These are phyloP conservation scores for Ocimum tenuiflorum DNA, from an alignment of 257 asterid genomes.

Conservation along the genomic window DNA sequence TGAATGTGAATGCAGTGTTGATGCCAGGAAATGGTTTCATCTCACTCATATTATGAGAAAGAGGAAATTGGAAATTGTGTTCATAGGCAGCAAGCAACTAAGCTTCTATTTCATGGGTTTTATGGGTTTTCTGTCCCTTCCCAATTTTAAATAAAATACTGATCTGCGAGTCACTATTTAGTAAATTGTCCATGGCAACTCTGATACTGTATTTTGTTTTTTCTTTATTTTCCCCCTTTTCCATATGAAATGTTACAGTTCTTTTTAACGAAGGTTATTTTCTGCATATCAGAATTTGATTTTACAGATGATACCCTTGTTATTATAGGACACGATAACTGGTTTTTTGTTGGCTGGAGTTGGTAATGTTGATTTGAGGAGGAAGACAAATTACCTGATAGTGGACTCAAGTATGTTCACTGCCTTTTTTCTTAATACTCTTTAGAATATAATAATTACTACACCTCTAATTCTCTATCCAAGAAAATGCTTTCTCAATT, in stretches of 20 bases:
- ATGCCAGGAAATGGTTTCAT: background rate
- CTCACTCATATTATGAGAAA: background rate
- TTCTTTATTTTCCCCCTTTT: background rate
- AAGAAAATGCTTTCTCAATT: background rate
- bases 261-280: background rate
- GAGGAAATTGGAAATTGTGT: background rate
- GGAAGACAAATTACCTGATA: constrained; percentile 82
- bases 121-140: background rate
- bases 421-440: constrained; percentile 10
- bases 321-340: constrained; percentile 70
- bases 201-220: background rate
- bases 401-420: constrained; percentile 77
- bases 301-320: constrained; percentile 13
- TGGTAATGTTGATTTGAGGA: constrained; percentile 95
- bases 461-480: background rate
- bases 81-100: background rate
- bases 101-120: background rate
- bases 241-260: background rate
- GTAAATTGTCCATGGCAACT: background rate
- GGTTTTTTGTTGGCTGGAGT: constrained; percentile 96
- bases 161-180: background rate
- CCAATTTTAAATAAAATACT: background rate
- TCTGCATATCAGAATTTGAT: background rate
- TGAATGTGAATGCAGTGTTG: background rate
- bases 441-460: background rate